Percentiles rank a stretch among this genome's conserved stretches.
These are phyloP conservation scores for Loxodes magnus DNA, from an alignment of 73 alveolate species.

Conservation along the genomic window DNA sequence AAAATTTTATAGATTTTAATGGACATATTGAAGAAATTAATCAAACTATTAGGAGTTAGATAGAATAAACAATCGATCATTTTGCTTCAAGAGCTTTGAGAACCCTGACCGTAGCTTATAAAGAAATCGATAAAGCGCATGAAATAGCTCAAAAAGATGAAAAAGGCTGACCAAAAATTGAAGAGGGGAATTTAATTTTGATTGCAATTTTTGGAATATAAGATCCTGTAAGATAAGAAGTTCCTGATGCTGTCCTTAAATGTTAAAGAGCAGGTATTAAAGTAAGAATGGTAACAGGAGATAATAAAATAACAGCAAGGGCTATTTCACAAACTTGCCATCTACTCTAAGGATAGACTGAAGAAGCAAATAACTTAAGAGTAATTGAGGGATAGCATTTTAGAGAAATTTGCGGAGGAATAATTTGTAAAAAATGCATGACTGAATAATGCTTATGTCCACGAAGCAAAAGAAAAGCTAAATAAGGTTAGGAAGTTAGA, in stretches of 20 bases:
- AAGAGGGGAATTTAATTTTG: conserved; percentile 47
- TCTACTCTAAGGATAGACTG: too few relatives aligned
- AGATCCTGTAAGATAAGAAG: conserved; percentile 88
- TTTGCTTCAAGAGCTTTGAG: conserved; percentile 43
- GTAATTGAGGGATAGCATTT: conserved; percentile 46
- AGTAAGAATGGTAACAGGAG: conserved; percentile 96
- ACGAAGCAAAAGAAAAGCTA: conserved; percentile 25
- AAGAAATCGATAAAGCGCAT: too few relatives aligned
- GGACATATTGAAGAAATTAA: too few relatives aligned
- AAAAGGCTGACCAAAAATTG: conserved; percentile 14
- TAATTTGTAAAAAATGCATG: conserved; percentile 56
- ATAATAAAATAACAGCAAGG: conserved; percentile 3
- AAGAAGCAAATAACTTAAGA: conserved; percentile 13
- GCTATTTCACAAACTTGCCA: conserved; percentile 1
- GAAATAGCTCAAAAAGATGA: too few relatives aligned
- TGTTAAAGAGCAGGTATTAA: conserved; percentile 85
- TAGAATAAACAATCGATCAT: conserved; percentile 36
- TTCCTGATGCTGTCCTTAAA: conserved; percentile 54
- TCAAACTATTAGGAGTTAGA: too few relatives aligned
- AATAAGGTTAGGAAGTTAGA: conserved; percentile 45
- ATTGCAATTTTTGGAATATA: conserved; percentile 79
- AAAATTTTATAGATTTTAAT: neutral
- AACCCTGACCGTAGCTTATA: conserved; percentile 50
- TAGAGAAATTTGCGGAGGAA: conserved; percentile 43
- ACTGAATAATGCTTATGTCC: conserved; percentile 27